A percentile compares a stretch with the other conserved stretches of the same genome.
Evolutionary conservation across 139 green algal genomes (phyloP).

Genomic region (Chlamydomonas sp.): DNA sequence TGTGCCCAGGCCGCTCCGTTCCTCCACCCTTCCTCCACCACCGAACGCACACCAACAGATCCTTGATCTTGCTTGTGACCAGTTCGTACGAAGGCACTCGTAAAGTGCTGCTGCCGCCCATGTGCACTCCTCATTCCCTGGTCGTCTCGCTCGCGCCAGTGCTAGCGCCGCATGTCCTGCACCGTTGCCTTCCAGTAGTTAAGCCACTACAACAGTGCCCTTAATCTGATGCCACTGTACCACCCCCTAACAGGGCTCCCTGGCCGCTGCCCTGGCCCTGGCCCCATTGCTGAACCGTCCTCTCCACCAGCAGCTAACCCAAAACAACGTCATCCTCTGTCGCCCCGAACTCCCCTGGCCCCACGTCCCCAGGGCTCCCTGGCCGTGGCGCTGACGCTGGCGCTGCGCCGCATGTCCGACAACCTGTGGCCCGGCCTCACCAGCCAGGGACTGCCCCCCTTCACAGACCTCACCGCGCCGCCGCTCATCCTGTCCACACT

Average conservation of each 20-base stretch:
- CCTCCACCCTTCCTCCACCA: too few species aligned
- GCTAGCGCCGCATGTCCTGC: too few species aligned
- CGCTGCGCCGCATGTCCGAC: constrained; percentile 39
- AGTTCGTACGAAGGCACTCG: too few species aligned
- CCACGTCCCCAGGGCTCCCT: neutral
- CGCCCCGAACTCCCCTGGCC: neutral
- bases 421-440: constrained; percentile 46
- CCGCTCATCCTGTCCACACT: constrained; percentile 38
- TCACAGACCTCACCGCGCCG: constrained; percentile 42
- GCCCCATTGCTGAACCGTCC: neutral
- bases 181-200: too few species aligned
- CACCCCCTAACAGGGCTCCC: neutral
- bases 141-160: too few species aligned
- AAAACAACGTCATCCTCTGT: neutral
- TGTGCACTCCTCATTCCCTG: too few species aligned
- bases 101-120: too few species aligned
- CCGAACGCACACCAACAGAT: too few species aligned
- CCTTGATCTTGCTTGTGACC: too few species aligned
- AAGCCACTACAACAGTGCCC: too few species aligned
- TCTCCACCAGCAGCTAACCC: neutral
- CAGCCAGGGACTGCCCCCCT: constrained; percentile 21
- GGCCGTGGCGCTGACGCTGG: neutral
- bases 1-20: too few species aligned
- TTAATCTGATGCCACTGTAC: neutral
- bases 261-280: too few species aligned